Evolutionary conservation across 1,284 basidiomycete genomes (phyloP).

Genomic region (Irpex sp.): DNA sequence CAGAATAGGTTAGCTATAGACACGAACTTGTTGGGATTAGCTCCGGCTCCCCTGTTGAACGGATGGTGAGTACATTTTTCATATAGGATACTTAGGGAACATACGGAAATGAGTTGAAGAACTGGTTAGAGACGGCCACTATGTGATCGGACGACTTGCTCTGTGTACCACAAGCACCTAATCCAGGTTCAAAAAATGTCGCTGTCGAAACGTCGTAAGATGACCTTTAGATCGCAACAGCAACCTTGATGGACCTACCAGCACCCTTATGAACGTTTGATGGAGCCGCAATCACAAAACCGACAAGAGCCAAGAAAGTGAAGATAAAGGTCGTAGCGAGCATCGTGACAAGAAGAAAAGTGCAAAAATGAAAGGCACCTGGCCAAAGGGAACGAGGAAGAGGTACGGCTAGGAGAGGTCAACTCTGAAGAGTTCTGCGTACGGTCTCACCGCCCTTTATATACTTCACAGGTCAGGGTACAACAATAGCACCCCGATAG

Average conservation of each 20-base stretch:
- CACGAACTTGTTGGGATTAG: conserved; percentile 19
- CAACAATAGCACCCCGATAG: too few relatives aligned
- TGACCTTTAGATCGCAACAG: background rate
- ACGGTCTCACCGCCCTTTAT: background rate
- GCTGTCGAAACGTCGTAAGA: background rate
- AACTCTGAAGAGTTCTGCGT: conserved; percentile 4
- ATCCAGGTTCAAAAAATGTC: background rate
- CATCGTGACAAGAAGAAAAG: conserved; percentile 1
- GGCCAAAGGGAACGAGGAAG: conserved; percentile 1
- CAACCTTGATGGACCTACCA: background rate
- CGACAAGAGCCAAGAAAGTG: conserved; percentile 4
- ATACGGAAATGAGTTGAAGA: conserved; percentile 23
- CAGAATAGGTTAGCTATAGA: background rate
- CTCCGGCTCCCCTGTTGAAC: conserved; percentile 9
- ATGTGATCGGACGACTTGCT: conserved; percentile 19
- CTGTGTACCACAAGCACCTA: background rate
- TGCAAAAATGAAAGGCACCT: conserved; percentile 5
- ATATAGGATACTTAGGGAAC: background rate
- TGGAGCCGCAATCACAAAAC: conserved; percentile 1
- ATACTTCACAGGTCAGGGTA: background rate
- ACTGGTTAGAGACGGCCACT: conserved; percentile 25
- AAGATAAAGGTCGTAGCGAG: conserved; percentile 5
- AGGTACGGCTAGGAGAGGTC: conserved; percentile 7
- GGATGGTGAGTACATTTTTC: background rate
- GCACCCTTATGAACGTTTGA: conserved; percentile 1